Evolutionary conservation across 352 stramenopile species (phyloP), one percentile per base, ranked within the genome.

Genomic region (Globisporangium megalacanthum): DNA sequence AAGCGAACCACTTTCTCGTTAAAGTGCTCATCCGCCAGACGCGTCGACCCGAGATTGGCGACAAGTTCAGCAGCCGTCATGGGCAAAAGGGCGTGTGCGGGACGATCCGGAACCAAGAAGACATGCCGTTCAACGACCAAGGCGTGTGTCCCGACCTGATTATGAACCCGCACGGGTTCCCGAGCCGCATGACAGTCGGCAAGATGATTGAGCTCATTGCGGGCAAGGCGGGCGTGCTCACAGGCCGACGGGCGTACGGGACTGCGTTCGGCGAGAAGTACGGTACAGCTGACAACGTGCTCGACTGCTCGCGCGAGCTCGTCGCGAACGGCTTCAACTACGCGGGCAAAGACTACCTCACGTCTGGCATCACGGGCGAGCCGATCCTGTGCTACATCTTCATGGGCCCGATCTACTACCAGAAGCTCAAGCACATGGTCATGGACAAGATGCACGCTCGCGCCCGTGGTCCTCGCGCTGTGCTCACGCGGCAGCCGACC

Each of bases 341-440:
- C 68, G 91, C 92, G 29, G 98, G 98, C 50, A 99, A 99, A 77
- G 97, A 99, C 72, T 86, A 98, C 33, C 73, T 99, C 37, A 98
- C 90, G 46, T 94, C 79, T 19, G 86, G 86, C 42, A 96, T 97
- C 37, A 99, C 92, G 57, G 98, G 98, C 44, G 95, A 99, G 62
- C 94, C 96, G 5, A 87, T 99, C 19, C 78, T 98, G 75, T 97
- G 96, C 52, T 99, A 99, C 77, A 98, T 99, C 62, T 99, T 99
- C 70, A 98, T 98, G 64, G 98, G 98, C 1, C 97, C 97, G 25
- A 96, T 99, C 19, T 99, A 99, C 72, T 99, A 99, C 72, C 98
- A 99, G 74, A 99, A 99, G 73, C 83, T 99, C 17, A 99, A 99
- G 81, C 98, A 99, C 73, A 99, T 99, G 98, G 98, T 99, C n/a